A percentile compares a stretch with the other conserved stretches of the same genome.
Conservation (phyloP, 129 eudicot genomes). For the Flaveria trinervia region DNA sequence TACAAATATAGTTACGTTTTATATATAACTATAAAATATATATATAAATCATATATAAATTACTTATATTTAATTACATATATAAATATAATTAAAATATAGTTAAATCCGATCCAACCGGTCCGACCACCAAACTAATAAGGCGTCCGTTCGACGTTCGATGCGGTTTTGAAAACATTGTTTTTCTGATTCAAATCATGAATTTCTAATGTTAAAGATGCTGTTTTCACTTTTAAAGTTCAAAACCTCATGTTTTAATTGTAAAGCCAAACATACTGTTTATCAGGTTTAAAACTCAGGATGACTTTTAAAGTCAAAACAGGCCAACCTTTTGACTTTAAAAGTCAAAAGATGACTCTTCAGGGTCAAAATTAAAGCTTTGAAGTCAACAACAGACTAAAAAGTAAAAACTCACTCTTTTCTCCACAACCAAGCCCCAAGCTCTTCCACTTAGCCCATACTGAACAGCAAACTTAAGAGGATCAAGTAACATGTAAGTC, state of each 20-base stretch:
- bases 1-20: no score
- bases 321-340: neutral
- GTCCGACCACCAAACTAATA: no score
- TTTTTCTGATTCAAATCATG: neutral
- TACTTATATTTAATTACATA: no score
- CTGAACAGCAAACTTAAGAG: constrained; percentile 66
- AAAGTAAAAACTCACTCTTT: constrained; percentile 49
- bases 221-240: neutral
- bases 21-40: no score
- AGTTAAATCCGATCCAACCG: no score
- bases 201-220: neutral
- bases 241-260: neutral
- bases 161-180: no score
- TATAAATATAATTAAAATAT: no score
- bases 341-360: constrained; percentile 12
- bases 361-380: neutral
- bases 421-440: constrained; percentile 67
- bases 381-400: neutral
- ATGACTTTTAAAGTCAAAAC: constrained; percentile 17
- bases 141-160: no score
- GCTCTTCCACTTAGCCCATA: constrained; percentile 80
- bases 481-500: constrained; percentile 71
- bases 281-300: neutral
- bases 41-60: no score
- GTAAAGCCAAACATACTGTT: neutral